These are phyloP conservation scores for Jackrogersella minutella DNA, from an alignment of 495 filamentous ascomycete species.

Conservation along the genomic window DNA sequence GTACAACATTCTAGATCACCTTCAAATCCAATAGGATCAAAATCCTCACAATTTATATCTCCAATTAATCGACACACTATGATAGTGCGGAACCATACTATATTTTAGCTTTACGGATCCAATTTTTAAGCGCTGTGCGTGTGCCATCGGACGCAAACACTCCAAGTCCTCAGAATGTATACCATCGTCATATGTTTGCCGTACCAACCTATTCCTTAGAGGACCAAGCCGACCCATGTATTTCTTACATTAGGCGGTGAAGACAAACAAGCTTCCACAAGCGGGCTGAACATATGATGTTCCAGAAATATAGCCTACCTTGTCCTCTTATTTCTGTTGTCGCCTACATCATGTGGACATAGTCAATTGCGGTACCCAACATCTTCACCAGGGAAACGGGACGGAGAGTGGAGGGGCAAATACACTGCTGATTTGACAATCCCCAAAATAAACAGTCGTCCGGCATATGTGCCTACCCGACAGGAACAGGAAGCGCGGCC, in stretches of 20 bases:
- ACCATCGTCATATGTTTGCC: conserved; percentile 9
- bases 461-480: conserved; percentile 39
- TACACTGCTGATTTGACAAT: conserved; percentile 51
- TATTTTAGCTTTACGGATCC: background rate
- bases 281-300: conserved; percentile 26
- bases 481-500: conserved; percentile 49
- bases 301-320: conserved; percentile 13
- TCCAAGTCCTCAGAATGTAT: conserved; percentile 9
- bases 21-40: background rate
- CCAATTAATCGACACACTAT: background rate
- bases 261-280: conserved; percentile 12
- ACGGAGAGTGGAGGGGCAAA: conserved; percentile 44
- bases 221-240: conserved; percentile 21
- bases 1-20: background rate
- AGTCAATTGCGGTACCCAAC: conserved; percentile 11
- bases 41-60: background rate
- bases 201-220: background rate
- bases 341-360: conserved; percentile 15
- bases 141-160: conserved; percentile 20
- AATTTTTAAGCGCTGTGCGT: background rate
- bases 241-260: conserved; percentile 32
- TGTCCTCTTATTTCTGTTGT: conserved; percentile 14
- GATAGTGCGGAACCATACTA: background rate
- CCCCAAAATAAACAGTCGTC: conserved; percentile 44
- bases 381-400: conserved; percentile 17